phyloP scores from a whole-genome alignment of 2,329 filamentous ascomycete species.

The Exutisphaerella laricina region DNA sequence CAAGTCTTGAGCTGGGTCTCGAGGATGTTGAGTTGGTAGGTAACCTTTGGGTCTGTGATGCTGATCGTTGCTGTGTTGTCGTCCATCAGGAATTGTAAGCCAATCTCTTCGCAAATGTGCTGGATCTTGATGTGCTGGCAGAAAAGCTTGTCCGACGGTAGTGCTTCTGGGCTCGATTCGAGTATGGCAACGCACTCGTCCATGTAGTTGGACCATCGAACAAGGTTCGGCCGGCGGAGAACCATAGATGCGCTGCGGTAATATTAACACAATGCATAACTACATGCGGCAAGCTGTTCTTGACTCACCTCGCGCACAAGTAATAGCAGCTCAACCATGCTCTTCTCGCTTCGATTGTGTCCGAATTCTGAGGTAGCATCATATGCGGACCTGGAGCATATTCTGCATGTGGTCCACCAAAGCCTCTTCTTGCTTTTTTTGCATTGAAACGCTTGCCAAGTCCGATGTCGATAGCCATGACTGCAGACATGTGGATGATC shows the following conservation, averaged over 20 bases:
- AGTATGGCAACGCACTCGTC: conserved; percentile 56
- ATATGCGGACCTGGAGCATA: conserved; percentile 28
- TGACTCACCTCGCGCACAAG: conserved; percentile 48
- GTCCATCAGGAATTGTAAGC: conserved; percentile 53
- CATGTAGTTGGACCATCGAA: conserved; percentile 59
- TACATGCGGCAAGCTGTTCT: background rate
- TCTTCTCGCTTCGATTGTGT: conserved; percentile 52
- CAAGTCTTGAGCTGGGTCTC: conserved; percentile 50
- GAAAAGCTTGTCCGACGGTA: conserved; percentile 52
- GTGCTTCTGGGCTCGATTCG: conserved; percentile 50
- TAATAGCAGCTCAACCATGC: conserved; percentile 60
- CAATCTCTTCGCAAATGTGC: conserved; percentile 54
- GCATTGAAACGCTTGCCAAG: conserved; percentile 55
- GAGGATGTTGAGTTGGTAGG: conserved; percentile 51
- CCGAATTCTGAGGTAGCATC: conserved; percentile 38
- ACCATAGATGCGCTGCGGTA: conserved; percentile 53
- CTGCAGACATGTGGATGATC: conserved; percentile 70
- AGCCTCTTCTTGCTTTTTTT: conserved; percentile 32
- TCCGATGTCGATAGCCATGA: conserved; percentile 79
- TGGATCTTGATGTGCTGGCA: conserved; percentile 55
- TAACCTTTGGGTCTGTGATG: conserved; percentile 51
- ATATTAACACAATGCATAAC: conserved; percentile 7
- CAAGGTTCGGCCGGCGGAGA: conserved; percentile 52
- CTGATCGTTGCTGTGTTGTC: conserved; percentile 47
- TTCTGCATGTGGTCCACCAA: conserved; percentile 32